Evolutionary conservation across 2,329 filamentous ascomycete genomes (phyloP), one percentile per base, ranked within the genome.

Genomic region (Epichloe elymi): DNA sequence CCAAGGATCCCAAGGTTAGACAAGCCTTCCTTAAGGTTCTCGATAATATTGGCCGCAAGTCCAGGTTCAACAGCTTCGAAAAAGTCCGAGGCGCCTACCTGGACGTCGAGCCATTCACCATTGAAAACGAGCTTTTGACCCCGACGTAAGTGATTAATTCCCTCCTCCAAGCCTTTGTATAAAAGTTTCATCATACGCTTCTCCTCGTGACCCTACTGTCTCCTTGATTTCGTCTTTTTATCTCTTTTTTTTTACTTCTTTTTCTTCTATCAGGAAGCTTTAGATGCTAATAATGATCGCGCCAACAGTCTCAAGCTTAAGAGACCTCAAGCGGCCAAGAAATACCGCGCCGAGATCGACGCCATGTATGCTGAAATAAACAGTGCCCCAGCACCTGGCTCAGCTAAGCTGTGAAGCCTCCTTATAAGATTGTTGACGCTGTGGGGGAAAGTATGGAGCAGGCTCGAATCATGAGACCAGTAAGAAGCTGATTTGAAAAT

Each of bases 61-160:
- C 86, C 67, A 95, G 93, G 71, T 90, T 98, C 67, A 93, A 95
- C 64, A 87, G 83, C 58, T 97, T 86, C 60, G 93, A 98, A 75
- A 80, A 81, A 56, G 83, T 97, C 45, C 80, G 78, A 65, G 86
- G 83, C 58, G 76, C 85, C 51, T 69, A 84, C 55, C 70, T 98
- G 58, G 83, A 85, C 60, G 60, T 96, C 14, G 93, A 98, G 53
- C 93, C 93, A 2, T 97, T 98, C 61, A 87, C 82, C 1, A 82
- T 97, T 57, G 90, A 95, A 48, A 98, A 98, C 64, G 86, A 95
- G 68, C 74, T 96, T 47, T 70, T 90, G 63, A 93, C 87, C 19
- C 87, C 88, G 20, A 94, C 88, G 86, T 91, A 78, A 81, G 85
- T 80, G 17, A 6, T 7, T 11, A 4, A 4, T 19, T 5, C 8